Percentiles rank a stretch among this genome's conserved stretches.
These are phyloP conservation scores for Terfezia claveryi DNA, from an alignment of 495 filamentous ascomycete genomes.

Conservation along the genomic window DNA sequence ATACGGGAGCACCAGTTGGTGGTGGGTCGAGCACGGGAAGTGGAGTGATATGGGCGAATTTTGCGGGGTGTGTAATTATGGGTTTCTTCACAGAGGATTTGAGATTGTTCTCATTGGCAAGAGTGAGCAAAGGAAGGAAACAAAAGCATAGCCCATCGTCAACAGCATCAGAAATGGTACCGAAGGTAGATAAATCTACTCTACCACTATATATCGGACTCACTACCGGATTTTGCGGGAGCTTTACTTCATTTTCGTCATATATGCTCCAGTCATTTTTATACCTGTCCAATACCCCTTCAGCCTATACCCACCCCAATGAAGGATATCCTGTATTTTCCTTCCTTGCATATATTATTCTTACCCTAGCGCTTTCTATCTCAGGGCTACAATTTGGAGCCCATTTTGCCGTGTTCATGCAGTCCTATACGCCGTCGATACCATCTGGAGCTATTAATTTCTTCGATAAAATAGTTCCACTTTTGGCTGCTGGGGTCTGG, in stretches of 20 bases:
- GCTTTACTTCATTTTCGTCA: constrained; percentile 75
- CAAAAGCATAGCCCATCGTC: constrained; percentile 17
- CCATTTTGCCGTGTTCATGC: constrained; percentile 48
- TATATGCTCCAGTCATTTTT: constrained; percentile 74
- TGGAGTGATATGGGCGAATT: constrained; percentile 72
- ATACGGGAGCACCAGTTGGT: constrained; percentile 48
- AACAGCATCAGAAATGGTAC: constrained; percentile 13
- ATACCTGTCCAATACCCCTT: constrained; percentile 55
- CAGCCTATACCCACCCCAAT: constrained; percentile 21
- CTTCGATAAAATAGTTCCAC: constrained; percentile 37
- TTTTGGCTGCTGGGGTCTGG: constrained; percentile 54
- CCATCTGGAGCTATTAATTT: constrained; percentile 32
- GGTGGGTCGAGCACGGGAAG: constrained; percentile 23
- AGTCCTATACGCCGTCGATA: constrained; percentile 33
- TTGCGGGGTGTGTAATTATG: constrained; percentile 62
- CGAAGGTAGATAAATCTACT: constrained; percentile 48
- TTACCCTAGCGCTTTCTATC: constrained; percentile 45
- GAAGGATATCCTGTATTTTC: constrained; percentile 78
- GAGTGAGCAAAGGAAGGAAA: constrained; percentile 9
- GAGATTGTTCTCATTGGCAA: constrained; percentile 38
- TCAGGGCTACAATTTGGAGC: constrained; percentile 49
- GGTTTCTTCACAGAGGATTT: constrained; percentile 69
- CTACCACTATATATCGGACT: constrained; percentile 82
- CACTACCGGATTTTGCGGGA: constrained; percentile 83
- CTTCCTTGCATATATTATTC: constrained; percentile 42